Evolutionary conservation across 1,284 basidiomycete species (phyloP).

Genomic region (Cutaneotrichosporon mucoides): DNA sequence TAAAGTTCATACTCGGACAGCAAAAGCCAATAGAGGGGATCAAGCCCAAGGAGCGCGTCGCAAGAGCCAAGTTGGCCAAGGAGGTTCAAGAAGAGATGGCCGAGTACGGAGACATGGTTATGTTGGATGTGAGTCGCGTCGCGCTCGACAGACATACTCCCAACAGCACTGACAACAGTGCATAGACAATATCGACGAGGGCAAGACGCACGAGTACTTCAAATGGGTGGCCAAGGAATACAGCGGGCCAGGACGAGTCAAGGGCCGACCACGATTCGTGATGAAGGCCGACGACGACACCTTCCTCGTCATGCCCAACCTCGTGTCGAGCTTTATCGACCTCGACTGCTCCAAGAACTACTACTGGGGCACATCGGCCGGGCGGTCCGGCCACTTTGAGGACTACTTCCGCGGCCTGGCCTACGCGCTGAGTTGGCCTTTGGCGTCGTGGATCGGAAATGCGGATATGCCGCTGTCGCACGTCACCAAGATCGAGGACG

Average conservation of each 20-base stretch:
- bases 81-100: conserved; percentile 34
- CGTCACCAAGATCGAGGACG: conserved; percentile 48
- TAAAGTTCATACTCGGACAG: conserved; percentile 49
- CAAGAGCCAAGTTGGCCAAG: conserved; percentile 10
- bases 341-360: conserved; percentile 48
- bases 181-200: conserved; percentile 49
- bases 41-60: not conserved
- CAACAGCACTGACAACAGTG: no score
- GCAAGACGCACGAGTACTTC: conserved; percentile 51
- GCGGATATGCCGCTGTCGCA: conserved; percentile 47
- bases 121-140: conserved; percentile 47
- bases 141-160: no score
- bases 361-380: conserved; percentile 51
- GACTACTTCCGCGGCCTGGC: conserved; percentile 50
- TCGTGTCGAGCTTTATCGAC: conserved; percentile 44
- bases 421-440: conserved; percentile 50
- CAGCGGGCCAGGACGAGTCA: conserved; percentile 38
- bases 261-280: conserved; percentile 48
- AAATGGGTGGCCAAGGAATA: conserved; percentile 47
- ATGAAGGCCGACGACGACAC: conserved; percentile 52
- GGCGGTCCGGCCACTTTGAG: conserved; percentile 42
- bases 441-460: conserved; percentile 48
- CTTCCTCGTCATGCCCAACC: conserved; percentile 49
- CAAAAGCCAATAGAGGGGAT: conserved; percentile 7
- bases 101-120: conserved; percentile 46